These are phyloP conservation scores for Sporothrix inflata DNA, from an alignment of 2,329 filamentous ascomycete genomes.

Conservation along the genomic window DNA sequence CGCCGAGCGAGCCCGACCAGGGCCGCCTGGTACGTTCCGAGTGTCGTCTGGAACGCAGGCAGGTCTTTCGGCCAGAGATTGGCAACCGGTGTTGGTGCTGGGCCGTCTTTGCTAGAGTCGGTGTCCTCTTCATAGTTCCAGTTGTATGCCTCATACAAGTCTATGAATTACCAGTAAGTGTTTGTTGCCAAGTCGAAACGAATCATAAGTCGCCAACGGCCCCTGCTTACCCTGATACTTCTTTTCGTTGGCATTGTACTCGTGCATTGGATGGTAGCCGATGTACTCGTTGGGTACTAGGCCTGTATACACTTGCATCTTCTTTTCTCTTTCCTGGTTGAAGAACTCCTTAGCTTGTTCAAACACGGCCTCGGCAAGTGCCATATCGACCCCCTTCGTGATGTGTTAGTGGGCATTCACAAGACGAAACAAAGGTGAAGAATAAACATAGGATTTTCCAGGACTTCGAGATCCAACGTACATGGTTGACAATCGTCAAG, in stretches of 20 bases:
- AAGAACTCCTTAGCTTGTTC: slow-evolving; percentile 49
- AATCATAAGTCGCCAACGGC: too few relatives aligned
- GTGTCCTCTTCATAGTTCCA: slow-evolving; percentile 42
- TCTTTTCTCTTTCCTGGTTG: slow-evolving; percentile 48
- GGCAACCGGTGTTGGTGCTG: slow-evolving; percentile 34
- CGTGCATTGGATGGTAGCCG: slow-evolving; percentile 44
- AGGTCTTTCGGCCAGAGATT: slow-evolving; percentile 41
- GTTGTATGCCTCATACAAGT: slow-evolving; percentile 43
- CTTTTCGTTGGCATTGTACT: slow-evolving; percentile 47
- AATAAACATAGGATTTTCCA: neutral
- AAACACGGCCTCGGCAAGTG: slow-evolving; percentile 40
- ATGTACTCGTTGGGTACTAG: slow-evolving; percentile 42
- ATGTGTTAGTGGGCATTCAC: slow-evolving; percentile 12
- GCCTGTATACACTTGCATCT: slow-evolving; percentile 51
- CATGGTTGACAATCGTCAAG: slow-evolving; percentile 48
- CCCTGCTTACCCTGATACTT: slow-evolving; percentile 41
- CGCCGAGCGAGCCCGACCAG: slow-evolving; percentile 28
- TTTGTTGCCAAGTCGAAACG: neutral
- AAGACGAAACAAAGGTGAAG: neutral
- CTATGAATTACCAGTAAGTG: slow-evolving; percentile 20
- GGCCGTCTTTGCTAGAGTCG: slow-evolving; percentile 38
- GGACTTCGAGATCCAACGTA: slow-evolving; percentile 19
- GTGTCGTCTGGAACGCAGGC: slow-evolving; percentile 43
- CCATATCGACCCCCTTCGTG: slow-evolving; percentile 39
- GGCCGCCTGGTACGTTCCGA: slow-evolving; percentile 33